Evolutionary conservation across 805 yeast genomes (phyloP), one percentile per base, ranked within the genome.

Genomic region (Starmerella geochares): DNA sequence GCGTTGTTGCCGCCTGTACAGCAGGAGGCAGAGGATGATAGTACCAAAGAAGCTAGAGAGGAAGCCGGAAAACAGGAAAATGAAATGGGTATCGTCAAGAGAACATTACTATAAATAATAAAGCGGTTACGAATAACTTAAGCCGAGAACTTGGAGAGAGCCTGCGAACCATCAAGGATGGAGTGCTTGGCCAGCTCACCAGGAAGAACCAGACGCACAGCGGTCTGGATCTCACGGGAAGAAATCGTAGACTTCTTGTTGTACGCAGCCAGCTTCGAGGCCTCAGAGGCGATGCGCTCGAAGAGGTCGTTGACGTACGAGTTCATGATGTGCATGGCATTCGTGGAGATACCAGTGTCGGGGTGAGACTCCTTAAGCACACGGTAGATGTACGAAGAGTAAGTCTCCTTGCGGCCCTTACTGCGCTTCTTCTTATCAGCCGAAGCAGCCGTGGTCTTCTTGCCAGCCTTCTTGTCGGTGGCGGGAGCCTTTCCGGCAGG

Each of bases 171-270:
- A 77, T 88, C 97, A 65, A 95, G 83, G 65, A 87, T 95, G 67
- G 96, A 96, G 75, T 88, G 96, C 79, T 87, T 87, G 63, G 96
- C 95, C 70, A 88, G 79, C 78, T 88, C 96, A 80, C 96, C 96
- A 63, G 97, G 97, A 65, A 88, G 81, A 73, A 88, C 87, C 67
- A 88, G 81, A 80, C 96, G 86, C 61, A 88, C 96, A 62, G 97
- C 96, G 63, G 96, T 88, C 78, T 88, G 96, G 66, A 88, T 88
- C 77, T 88, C 96, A 78, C 96, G 86, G 56, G 96, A 94, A 61
- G 96, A 86, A 67, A 90, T 88, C 63, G 97, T 88, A 54, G 95
- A 86, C 76, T 87, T 88, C 79, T 87, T 87, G 85, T 88, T 88
- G 83, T 88, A 88, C 67, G 95, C 95, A 74, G 96, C 96, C 66